phyloP scores from a whole-genome alignment of 768 basidiomycete genomes.

The Rhizopogon roseolus region DNA sequence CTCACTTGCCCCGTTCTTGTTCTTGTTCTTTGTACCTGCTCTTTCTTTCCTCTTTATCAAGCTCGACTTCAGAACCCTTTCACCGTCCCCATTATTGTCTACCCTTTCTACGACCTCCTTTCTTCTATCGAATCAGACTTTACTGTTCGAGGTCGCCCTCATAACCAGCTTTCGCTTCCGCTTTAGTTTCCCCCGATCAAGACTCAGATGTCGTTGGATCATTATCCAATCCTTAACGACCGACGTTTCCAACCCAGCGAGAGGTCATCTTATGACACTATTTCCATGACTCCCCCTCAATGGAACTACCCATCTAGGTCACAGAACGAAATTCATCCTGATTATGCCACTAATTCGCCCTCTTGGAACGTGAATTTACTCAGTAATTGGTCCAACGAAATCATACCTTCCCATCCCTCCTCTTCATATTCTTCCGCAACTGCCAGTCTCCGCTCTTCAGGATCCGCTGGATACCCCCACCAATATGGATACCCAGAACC shows the following conservation, averaged over 20 bases:
- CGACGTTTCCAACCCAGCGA: constrained; percentile 27
- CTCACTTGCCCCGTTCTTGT: constrained; percentile 8
- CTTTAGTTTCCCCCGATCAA: constrained; percentile 6
- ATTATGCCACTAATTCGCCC: constrained; percentile 12
- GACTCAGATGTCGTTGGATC: constrained; percentile 27
- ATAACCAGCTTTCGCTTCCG: neutral
- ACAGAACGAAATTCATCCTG: constrained; percentile 10
- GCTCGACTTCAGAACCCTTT: neutral
- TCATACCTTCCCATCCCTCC: constrained; percentile 18
- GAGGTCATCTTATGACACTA: constrained; percentile 13
- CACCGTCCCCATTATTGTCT: neutral
- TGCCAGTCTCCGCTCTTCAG: constrained; percentile 19
- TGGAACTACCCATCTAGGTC: constrained; percentile 23
- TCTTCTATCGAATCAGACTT: neutral
- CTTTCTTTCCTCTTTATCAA: neutral
- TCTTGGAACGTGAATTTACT: constrained; percentile 15
- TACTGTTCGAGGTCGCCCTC: neutral
- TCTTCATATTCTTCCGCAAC: constrained; percentile 4
- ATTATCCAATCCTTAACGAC: constrained; percentile 26
- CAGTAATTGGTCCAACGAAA: constrained; percentile 4
- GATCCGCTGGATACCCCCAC: constrained; percentile 12
- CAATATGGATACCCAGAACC: constrained; percentile 17
- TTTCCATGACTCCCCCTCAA: constrained; percentile 16
- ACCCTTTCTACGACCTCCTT: neutral
- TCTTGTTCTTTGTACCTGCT: constrained; percentile 8